These are phyloP conservation scores for Globisporangium barbulae DNA, from an alignment of 352 stramenopile species.

Conservation along the genomic window DNA sequence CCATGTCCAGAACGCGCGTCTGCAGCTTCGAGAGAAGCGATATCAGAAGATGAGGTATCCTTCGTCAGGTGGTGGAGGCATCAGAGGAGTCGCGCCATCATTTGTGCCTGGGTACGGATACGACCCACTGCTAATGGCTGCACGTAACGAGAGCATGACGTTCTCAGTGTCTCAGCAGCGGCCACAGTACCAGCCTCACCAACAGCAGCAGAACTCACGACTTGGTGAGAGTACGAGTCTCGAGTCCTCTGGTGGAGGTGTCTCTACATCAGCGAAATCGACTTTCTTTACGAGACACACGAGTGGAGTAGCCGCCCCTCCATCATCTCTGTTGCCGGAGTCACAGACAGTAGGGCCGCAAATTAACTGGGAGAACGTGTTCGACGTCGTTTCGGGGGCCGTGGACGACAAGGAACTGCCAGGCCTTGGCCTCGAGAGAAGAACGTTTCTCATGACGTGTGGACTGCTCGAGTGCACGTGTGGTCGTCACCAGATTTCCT, in stretches of 20 bases:
- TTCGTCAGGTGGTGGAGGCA: not conserved
- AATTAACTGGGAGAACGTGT: constrained; percentile 14
- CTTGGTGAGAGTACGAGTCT: not conserved
- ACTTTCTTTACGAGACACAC: not conserved
- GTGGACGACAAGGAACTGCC: constrained; percentile 4
- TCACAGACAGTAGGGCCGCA: not conserved
- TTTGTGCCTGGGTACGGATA: constrained; percentile 13
- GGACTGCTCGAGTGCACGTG: constrained; percentile 10
- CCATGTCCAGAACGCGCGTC: constrained; percentile 42
- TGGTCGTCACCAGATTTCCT: not conserved
- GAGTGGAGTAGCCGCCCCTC: not conserved
- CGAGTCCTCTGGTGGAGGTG: not conserved
- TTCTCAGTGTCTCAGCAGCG: constrained; percentile 2
- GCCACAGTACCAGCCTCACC: not conserved
- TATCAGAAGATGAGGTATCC: constrained; percentile 17
- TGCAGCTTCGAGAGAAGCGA: constrained; percentile 52
- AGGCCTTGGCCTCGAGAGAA: not conserved
- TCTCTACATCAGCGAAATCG: not conserved
- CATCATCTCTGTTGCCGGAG: not conserved
- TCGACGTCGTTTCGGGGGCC: constrained; percentile 11
- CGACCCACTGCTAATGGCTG: constrained; percentile 1
- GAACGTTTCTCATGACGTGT: constrained; percentile 9
- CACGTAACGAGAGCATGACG: constrained; percentile 3
- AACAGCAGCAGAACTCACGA: not conserved
- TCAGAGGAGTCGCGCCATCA: not conserved